Evolutionary conservation across 1,139 yeast genomes (phyloP).

Genomic region (Saccharomyces pastorianus): DNA sequence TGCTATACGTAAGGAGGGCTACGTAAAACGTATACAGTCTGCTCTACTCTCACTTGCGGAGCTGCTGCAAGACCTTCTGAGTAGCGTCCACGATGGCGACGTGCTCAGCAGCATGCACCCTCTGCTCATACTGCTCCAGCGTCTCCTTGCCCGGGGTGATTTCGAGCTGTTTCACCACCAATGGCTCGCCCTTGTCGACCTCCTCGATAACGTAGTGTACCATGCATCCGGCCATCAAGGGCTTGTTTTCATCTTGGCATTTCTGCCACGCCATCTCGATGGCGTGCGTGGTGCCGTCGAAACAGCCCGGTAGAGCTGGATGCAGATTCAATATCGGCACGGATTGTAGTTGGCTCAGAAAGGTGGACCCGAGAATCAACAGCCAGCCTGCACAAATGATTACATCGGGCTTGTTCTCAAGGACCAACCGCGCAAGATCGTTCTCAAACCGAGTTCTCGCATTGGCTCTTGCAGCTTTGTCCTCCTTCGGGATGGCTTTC

Average conservation of each 20-base stretch:
- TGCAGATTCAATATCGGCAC: slow-evolving; percentile 85
- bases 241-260: slow-evolving; percentile 62
- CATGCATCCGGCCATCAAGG: slow-evolving; percentile 77
- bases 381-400: slow-evolving; percentile 99
- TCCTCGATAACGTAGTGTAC: slow-evolving; percentile 90
- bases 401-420: slow-evolving; percentile 60
- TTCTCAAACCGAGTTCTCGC: slow-evolving; percentile 67
- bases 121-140: slow-evolving; percentile 66
- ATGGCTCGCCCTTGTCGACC: slow-evolving; percentile 88
- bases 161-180: slow-evolving; percentile 72
- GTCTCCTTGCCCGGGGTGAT: slow-evolving; percentile 58
- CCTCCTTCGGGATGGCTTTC: slow-evolving; percentile 56
- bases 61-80: slow-evolving; percentile 36
- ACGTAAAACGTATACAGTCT: too few species aligned
- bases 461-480: slow-evolving; percentile 44
- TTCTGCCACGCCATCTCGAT: slow-evolving; percentile 94
- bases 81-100: slow-evolving; percentile 90
- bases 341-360: slow-evolving; percentile 56
- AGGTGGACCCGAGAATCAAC: slow-evolving; percentile 76
- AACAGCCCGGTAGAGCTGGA: slow-evolving; percentile 95
- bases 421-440: slow-evolving; percentile 65
- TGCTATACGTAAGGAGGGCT: background rate
- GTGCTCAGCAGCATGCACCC: slow-evolving; percentile 85
- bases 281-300: slow-evolving; percentile 88
- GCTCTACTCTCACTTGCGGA: background rate